Percentiles rank a stretch among this genome's conserved stretches.
Evolutionary conservation across 2,329 filamentous ascomycete genomes (phyloP).

Genomic region (Cytospora schulzeri): DNA sequence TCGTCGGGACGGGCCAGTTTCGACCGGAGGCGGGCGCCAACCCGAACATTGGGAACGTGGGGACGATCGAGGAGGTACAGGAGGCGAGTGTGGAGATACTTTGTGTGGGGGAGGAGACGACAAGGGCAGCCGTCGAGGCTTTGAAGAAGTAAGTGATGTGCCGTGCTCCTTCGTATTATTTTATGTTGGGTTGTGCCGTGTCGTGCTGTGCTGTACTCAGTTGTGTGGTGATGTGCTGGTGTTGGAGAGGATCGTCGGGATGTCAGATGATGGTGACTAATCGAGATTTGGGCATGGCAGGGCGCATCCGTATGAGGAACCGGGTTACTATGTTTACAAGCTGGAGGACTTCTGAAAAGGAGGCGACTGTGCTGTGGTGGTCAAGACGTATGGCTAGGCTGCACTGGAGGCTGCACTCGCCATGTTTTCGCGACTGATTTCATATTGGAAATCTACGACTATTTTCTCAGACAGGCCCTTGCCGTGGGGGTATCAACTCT

Average conservation of each 20-base stretch:
- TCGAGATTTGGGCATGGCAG: conserved; percentile 35
- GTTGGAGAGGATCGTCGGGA: background rate
- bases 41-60: conserved; percentile 62
- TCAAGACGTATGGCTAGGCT: no score
- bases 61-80: conserved; percentile 58
- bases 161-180: background rate
- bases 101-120: conserved; percentile 60
- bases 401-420: no score
- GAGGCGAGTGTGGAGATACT: conserved; percentile 67
- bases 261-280: conserved; percentile 25
- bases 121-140: conserved; percentile 59
- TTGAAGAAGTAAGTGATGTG: conserved; percentile 60
- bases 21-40: conserved; percentile 62
- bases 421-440: background rate
- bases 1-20: conserved; percentile 65
- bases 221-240: background rate
- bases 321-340: conserved; percentile 51
- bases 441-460: background rate
- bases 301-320: conserved; percentile 56
- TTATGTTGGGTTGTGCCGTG: background rate
- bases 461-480: background rate
- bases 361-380: no score
- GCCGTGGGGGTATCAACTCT: conserved; percentile 15
- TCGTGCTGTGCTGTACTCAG: background rate
- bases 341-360: conserved; percentile 48